Base-by-base conservation (phyloP, 1,284 basidiomycete genomes). In the Moesziomyces parantarcticus region DNA sequence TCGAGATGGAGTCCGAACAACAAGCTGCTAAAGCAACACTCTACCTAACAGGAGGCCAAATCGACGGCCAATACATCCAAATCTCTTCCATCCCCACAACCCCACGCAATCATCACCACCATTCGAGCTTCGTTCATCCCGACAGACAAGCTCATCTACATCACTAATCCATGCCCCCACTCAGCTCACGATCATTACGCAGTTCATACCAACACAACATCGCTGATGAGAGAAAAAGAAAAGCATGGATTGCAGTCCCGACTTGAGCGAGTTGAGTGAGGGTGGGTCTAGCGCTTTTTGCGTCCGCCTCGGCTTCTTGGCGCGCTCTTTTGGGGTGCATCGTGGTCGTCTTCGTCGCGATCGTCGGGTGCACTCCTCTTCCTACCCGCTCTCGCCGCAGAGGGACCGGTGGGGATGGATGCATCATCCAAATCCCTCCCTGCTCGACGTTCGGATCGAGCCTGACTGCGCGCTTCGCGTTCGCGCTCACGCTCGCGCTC, bases 11-110 rank as follows among this genome's bases (percentile, higher is more conserved):
- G 0, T 44, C 45, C 0, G 50, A 57, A 0, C 63, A 58, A 7
- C 48, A 63, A 13, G 78, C 72, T 0, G 61, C 74, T 1, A 63
- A 54, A 22, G 78, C 78, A 3, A 58, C 72, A 2, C 40, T 67
- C 14, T 76, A 78, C 43, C 77, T 80, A 75, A 64, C 64, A 42
- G 50, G 56, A 0, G 78, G 76, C 1, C 78, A 80, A 53, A 80
- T 80, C 43, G 78, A 80, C 40, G 78, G 76, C 1, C 39, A n/a
- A 2, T 34, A 44, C 22, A 39, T 75, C 22, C 39, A 9, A 0
- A 44, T 75, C 13, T 43, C 23, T 23, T 41, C 11, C n/a, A 23
- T 39, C 16, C 36, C 36, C 36, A 16, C n/a, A n/a, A n/a, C 36
- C 18, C 36, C 36, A 39, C 0, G 11, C 29, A 5, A 16, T 39